Evolutionary conservation across 2,329 filamentous ascomycete genomes (phyloP), one percentile per base, ranked within the genome.

Genomic region (Beauveria varroae): DNA sequence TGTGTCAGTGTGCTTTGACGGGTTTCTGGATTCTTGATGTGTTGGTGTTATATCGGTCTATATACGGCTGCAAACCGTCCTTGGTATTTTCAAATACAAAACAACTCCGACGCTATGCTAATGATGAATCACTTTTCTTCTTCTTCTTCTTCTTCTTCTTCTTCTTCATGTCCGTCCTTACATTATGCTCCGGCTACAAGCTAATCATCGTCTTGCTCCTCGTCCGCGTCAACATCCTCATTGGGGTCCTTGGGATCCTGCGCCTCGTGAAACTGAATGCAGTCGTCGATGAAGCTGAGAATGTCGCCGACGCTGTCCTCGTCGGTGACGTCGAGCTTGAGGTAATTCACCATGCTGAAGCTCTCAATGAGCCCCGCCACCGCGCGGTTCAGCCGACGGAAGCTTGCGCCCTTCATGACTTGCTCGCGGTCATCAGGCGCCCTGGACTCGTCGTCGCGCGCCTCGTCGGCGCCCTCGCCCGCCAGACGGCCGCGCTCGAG

Each of bases 291-390:
- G 76, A 96, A 91, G 78, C 91, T 96, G 67, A 97, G 75, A 28
- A 96, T 88, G 70, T 78, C 86, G 1, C 83, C 88, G 4, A 98
- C 87, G 70, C 93, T 98, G 68, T 98, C 92, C 76, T 98, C 93
- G 68, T 96, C 87, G 66, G 95, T 89, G 30, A 88, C 89, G 70
- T 98, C 90, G 50, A 98, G 79, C 76, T 93, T 91, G 62, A 97
- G 79, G 72, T 96, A 99, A 53, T 90, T 96, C 14, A 99, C 91
- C 91, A 99, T 96, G 77, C 92, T 96, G 76, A 97, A 99, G 74
- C 91, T 95, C 73, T 98, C 95, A 66, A 99, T 96, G 65, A 99
- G 78, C 58, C 90, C 86, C 1, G 90, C 95, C 5, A 99, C 93
- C 0, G 93, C 93, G 64, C 86, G 84, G 72, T 97, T 97, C 66